A percentile compares a stretch with the other conserved stretches of the same genome.
Evolutionary conservation across 768 basidiomycete species (phyloP).

Genomic region (Pholiota microspora): DNA sequence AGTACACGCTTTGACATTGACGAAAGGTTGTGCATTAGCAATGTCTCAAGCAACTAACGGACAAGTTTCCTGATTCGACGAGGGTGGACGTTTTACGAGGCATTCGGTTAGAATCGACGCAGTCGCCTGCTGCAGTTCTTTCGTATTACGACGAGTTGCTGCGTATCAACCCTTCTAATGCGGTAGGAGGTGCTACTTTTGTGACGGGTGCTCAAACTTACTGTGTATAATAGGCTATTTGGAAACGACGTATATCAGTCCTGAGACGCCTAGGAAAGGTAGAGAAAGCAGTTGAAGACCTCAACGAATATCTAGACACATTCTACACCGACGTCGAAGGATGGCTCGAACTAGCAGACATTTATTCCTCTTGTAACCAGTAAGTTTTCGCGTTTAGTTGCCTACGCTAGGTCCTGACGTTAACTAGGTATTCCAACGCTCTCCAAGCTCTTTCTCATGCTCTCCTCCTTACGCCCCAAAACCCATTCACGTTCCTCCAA

Average conservation of each 20-base stretch:
- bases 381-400: slow-evolving; percentile 33
- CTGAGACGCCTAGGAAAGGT: slow-evolving; percentile 59
- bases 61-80: slow-evolving; percentile 76
- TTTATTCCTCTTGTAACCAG: slow-evolving; percentile 76
- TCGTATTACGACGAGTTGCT: slow-evolving; percentile 66
- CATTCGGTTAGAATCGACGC: slow-evolving; percentile 71
- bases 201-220: neutral
- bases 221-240: slow-evolving; percentile 45
- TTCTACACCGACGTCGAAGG: slow-evolving; percentile 87
- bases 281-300: slow-evolving; percentile 67
- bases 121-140: slow-evolving; percentile 53
- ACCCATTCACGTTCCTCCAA: slow-evolving; percentile 80
- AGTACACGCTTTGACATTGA: slow-evolving; percentile 23
- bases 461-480: slow-evolving; percentile 80
- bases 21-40: slow-evolving; percentile 38
- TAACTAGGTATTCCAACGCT: slow-evolving; percentile 63
- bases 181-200: slow-evolving; percentile 43
- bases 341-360: slow-evolving; percentile 84
- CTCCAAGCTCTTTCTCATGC: slow-evolving; percentile 80
- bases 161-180: slow-evolving; percentile 63
- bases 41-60: slow-evolving; percentile 58
- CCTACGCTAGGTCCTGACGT: neutral
- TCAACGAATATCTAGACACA: slow-evolving; percentile 75
- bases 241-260: slow-evolving; percentile 82
- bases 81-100: slow-evolving; percentile 78